Base-by-base conservation (phyloP, 2,329 filamentous ascomycete species). In the Grosmannia huntii region DNA sequence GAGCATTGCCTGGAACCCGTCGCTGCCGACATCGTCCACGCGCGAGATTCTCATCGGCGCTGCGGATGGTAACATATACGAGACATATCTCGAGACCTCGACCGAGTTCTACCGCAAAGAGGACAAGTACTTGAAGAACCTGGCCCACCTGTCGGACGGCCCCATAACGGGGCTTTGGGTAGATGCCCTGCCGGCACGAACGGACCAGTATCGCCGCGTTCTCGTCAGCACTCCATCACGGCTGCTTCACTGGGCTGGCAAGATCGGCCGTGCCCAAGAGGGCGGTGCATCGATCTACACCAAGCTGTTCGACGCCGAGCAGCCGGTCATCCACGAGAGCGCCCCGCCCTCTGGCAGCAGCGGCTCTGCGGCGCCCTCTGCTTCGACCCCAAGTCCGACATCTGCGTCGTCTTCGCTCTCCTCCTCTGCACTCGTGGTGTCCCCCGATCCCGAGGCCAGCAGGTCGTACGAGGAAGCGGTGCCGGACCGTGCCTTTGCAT, bases 61-160 rank as follows among this genome's bases (percentile, higher is more conserved):
- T 11, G 84, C 88, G n/a, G 94, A 97, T 72, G 94, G 94, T 28
- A 94, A 90, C 70, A 83, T 99, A 36, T 97, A 96, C 72, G 94
- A 99, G 72, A 86, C 86, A 21, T 97, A 90, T 66, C 92, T 99
- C 67, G 94, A 99, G 71, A 90, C 90, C 4, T 88, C 90, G 16
- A 90, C 87, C 54, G 94, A 97, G 69, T 96, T 96, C 72, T 97
- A 96, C 72, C 83, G 90, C 64, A 87, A 92, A 68, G 91, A 97
- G 71, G 94, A 99, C 70, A 90, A 90, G 71, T 96, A 95, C 69
- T 73, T 95, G 60, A 92, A 92, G 70, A 81, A 79, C 41, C 79
- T 99, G 23, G 90, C 91, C 69, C 91, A 87, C 68, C 80, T 90
- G 9, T 82, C 86, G 1, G 90, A 96, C 69, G 89, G 87, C 0